A percentile compares a stretch with the other conserved stretches of the same genome.
Conservation (phyloP, 805 yeast species). For the Candida nonsorbophila region DNA sequence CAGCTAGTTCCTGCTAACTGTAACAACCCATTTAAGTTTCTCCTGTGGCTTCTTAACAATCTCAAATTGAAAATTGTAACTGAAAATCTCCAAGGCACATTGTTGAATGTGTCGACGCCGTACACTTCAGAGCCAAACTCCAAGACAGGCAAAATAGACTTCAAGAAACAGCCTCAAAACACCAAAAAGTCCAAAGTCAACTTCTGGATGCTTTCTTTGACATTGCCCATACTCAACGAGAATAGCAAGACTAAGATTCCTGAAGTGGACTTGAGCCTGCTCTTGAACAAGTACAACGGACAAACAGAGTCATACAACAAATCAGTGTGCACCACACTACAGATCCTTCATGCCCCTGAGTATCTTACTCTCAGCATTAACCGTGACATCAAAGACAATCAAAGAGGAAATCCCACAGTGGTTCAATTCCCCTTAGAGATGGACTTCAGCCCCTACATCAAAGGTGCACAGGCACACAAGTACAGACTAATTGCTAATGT, state of each 20-base stretch:
- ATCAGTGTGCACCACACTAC: constrained; percentile 33
- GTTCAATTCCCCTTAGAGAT: constrained; percentile 51
- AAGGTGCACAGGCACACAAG: constrained; percentile 6
- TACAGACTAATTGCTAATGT: constrained; percentile 11
- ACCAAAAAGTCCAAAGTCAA: no score
- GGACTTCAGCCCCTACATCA: constrained; percentile 28
- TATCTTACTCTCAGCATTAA: constrained; percentile 57
- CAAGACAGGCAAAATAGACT: constrained; percentile 58
- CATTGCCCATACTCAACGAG: no score
- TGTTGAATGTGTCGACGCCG: constrained; percentile 23
- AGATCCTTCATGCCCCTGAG: constrained; percentile 43
- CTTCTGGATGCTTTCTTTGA: no score
- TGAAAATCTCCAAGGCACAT: constrained; percentile 48
- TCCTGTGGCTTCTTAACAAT: constrained; percentile 55
- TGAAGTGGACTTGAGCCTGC: constrained; percentile 40
- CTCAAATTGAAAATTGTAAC: constrained; percentile 29
- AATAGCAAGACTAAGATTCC: constrained; percentile 35
- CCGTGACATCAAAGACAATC: constrained; percentile 40
- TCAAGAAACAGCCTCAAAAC: constrained; percentile 34
- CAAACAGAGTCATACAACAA: constrained; percentile 27
- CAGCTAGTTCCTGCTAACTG: constrained; percentile 43
- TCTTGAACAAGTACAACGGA: constrained; percentile 41
- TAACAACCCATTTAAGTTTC: constrained; percentile 40
- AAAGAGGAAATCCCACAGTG: constrained; percentile 41
- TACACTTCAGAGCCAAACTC: constrained; percentile 15